Conservation (phyloP, 148 eudicot species). For the Chenopodium formosanum region DNA sequence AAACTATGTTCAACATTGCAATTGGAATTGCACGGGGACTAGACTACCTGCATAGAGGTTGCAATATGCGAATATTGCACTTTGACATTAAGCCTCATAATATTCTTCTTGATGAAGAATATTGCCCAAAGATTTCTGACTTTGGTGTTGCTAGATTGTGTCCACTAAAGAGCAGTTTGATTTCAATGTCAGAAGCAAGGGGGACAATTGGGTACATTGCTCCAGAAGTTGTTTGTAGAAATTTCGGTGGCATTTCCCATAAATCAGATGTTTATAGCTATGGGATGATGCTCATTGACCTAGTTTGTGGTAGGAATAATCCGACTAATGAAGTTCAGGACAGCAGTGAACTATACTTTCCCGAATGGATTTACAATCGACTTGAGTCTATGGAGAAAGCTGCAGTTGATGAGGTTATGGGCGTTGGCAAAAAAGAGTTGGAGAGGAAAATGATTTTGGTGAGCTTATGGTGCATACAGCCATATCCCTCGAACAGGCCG, state of each 20-base stretch:
- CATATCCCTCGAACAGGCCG: background rate
- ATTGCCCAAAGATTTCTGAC: background rate
- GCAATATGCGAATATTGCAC: conserved; percentile 3
- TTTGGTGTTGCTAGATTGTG: background rate
- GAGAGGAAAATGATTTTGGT: conserved; percentile 10
- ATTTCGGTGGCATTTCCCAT: conserved; percentile 6
- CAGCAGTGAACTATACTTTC: conserved; percentile 14
- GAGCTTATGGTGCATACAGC: conserved; percentile 3
- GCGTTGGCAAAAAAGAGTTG: background rate
- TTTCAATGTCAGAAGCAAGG: conserved; percentile 15
- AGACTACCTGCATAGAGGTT: conserved; percentile 20
- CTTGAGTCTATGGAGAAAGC: conserved; percentile 4
- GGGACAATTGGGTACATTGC: conserved; percentile 20
- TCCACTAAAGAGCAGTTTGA: background rate
- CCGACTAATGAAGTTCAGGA: background rate
- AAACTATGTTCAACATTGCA: conserved; percentile 11
- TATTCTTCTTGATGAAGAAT: conserved; percentile 15
- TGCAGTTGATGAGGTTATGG: background rate
- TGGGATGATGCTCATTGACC: conserved; percentile 16
- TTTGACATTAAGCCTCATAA: conserved; percentile 11
- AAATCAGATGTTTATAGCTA: conserved; percentile 17
- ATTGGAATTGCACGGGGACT: conserved; percentile 10
- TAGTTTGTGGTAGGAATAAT: conserved; percentile 5
- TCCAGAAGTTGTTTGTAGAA: conserved; percentile 14
- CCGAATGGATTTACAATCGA: conserved; percentile 9